phyloP scores from a whole-genome alignment of 176 grass and related monocot species.

The Carex myosuroides region DNA sequence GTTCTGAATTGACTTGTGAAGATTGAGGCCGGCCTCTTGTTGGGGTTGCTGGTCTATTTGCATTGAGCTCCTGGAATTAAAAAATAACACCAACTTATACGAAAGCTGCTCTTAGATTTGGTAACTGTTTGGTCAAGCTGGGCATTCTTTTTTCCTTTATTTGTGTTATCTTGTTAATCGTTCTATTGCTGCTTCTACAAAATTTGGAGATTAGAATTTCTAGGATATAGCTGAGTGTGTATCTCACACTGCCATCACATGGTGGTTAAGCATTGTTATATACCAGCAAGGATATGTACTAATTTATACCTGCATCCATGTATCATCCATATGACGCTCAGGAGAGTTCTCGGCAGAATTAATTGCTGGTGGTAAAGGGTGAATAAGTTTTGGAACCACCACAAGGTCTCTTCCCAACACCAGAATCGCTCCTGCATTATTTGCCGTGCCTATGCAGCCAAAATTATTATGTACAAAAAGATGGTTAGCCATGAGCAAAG shows the following conservation, averaged over 20 bases:
- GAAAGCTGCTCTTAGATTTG: not conserved
- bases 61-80: conserved; percentile 70
- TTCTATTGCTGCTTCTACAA: not conserved
- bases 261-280: not conserved
- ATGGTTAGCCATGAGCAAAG: not conserved
- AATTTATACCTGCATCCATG: conserved; percentile 85
- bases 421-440: conserved; percentile 95
- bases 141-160: not conserved
- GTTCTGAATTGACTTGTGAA: conserved; percentile 42
- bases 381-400: conserved; percentile 97
- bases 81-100: not conserved
- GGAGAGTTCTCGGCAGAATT: conserved; percentile 70
- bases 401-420: conserved; percentile 97
- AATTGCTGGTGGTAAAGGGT: conserved; percentile 90
- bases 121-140: not conserved
- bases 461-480: not conserved
- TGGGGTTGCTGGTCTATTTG: conserved; percentile 83
- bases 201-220: not conserved
- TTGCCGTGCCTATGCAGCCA: conserved; percentile 61
- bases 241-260: not conserved
- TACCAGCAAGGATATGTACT: not conserved
- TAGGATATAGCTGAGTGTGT: not conserved
- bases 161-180: not conserved
- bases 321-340: conserved; percentile 76
- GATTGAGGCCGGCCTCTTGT: conserved; percentile 92